Conservation (phyloP, 371 early-diverging fungal genomes). For the Zychaea mexicana region DNA sequence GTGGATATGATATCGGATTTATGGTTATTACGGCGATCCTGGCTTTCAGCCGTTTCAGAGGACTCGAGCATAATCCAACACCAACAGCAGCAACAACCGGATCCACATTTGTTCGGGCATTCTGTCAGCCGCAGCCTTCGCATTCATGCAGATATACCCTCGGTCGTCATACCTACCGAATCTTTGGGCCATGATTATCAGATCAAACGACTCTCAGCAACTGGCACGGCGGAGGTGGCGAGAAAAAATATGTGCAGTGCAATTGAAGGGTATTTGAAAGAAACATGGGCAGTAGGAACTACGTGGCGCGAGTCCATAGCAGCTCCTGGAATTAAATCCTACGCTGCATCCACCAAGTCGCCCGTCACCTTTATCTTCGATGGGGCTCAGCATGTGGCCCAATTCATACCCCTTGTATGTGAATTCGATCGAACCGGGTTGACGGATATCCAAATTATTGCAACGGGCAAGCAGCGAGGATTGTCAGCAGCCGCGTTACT, state of each 20-base stretch:
- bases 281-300: background rate
- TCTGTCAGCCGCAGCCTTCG: conserved; percentile 25
- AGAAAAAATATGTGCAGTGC: background rate
- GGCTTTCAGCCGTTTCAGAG: conserved; percentile 24
- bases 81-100: background rate
- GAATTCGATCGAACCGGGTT: conserved; percentile 15
- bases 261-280: background rate
- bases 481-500: conserved; percentile 9
- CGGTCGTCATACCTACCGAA: conserved; percentile 36
- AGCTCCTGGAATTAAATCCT: background rate
- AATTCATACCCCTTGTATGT: conserved; percentile 27
- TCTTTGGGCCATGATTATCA: conserved; percentile 19
- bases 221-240: background rate
- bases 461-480: conserved; percentile 11
- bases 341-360: background rate
- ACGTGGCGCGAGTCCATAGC: conserved; percentile 9
- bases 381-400: conserved; percentile 14
- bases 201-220: background rate
- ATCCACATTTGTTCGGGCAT: conserved; percentile 16
- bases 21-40: conserved; percentile 45
- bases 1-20: conserved; percentile 36
- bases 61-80: background rate
- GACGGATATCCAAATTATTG: conserved; percentile 26
- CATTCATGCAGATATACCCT: conserved; percentile 33
- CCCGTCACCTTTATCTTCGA: conserved; percentile 25